A percentile compares a stretch with the other conserved stretches of the same genome.
These are phyloP conservation scores for Gautieria morchelliformis DNA, from an alignment of 768 basidiomycete genomes.

Conservation along the genomic window DNA sequence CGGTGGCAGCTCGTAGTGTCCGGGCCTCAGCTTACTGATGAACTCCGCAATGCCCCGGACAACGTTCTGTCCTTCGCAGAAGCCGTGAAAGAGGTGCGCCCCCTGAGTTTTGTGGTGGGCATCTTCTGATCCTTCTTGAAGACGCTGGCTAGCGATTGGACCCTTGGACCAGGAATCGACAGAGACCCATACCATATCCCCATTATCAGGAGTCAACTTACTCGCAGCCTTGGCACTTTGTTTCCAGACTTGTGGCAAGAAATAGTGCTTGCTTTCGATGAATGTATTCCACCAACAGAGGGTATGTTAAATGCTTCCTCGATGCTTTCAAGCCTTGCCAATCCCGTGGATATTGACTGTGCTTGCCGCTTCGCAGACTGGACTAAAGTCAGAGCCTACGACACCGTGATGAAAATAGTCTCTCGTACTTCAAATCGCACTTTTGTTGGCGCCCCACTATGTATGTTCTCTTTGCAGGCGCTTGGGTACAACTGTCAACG, in stretches of 20 bases:
- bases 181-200: conserved; percentile 22
- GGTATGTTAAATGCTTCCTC: background rate
- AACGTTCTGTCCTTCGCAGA: conserved; percentile 8
- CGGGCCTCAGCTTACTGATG: conserved; percentile 22
- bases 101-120: background rate
- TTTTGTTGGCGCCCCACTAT: conserved; percentile 41
- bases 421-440: conserved; percentile 34
- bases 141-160: conserved; percentile 31
- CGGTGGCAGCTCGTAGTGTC: conserved; percentile 33
- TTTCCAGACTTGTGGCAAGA: conserved; percentile 39
- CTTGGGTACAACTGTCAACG: background rate
- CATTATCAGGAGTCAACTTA: conserved; percentile 23
- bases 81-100: conserved; percentile 2
- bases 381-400: conserved; percentile 21
- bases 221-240: conserved; percentile 27
- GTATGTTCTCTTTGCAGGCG: conserved; percentile 20
- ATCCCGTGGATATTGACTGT: background rate
- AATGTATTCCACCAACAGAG: conserved; percentile 21
- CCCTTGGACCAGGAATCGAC: conserved; percentile 24
- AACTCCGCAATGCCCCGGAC: conserved; percentile 11
- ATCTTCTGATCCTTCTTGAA: background rate
- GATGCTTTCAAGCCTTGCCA: background rate
- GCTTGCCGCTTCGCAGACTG: conserved; percentile 17
- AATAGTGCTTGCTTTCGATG: conserved; percentile 29
- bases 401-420: conserved; percentile 25